phyloP scores from a whole-genome alignment of 164 flowering plant genomes.

The Dillenia suffruticosa region DNA sequence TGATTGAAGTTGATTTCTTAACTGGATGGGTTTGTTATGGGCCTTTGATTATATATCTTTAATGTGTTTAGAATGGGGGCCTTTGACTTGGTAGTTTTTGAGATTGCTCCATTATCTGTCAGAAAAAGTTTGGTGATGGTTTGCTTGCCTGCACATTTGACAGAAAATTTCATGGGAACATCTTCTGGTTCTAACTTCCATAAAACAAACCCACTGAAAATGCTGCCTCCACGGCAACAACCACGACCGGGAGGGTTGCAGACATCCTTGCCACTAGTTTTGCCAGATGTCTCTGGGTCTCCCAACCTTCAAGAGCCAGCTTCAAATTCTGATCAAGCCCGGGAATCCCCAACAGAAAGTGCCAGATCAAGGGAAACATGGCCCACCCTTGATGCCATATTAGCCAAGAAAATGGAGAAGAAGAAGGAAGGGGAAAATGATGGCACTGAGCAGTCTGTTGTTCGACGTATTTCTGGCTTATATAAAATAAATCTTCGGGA shows the following conservation, averaged over 20 bases:
- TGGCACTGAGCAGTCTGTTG: slow-evolving; percentile 59
- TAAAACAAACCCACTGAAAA: slow-evolving; percentile 21
- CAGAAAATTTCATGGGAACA: slow-evolving; percentile 15
- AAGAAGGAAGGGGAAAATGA: slow-evolving; percentile 59
- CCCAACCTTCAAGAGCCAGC: slow-evolving; percentile 49
- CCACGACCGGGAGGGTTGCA: slow-evolving; percentile 25
- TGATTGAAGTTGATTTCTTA: too few species aligned
- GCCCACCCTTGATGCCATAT: slow-evolving; percentile 54
- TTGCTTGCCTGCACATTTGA: too few species aligned
- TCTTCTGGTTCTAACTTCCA: slow-evolving; percentile 28
- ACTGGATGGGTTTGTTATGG: too few species aligned
- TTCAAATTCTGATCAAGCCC: slow-evolving; percentile 58
- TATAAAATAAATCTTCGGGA: slow-evolving; percentile 73
- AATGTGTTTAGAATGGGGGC: too few species aligned
- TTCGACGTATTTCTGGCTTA: slow-evolving; percentile 53
- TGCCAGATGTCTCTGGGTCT: slow-evolving; percentile 23
- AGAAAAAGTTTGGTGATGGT: too few species aligned
- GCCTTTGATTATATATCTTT: too few species aligned
- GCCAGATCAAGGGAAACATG: slow-evolving; percentile 93
- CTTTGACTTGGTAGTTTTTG: too few species aligned
- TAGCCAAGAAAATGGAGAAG: slow-evolving; percentile 55
- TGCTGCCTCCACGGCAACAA: slow-evolving; percentile 37
- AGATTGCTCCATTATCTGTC: too few species aligned
- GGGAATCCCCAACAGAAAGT: slow-evolving; percentile 90
- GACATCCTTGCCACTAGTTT: slow-evolving; percentile 31